Evolutionary conservation across 2,329 filamentous ascomycete species (phyloP), one percentile per base, ranked within the genome.

Genomic region (Neopestalotiopsis rosae): DNA sequence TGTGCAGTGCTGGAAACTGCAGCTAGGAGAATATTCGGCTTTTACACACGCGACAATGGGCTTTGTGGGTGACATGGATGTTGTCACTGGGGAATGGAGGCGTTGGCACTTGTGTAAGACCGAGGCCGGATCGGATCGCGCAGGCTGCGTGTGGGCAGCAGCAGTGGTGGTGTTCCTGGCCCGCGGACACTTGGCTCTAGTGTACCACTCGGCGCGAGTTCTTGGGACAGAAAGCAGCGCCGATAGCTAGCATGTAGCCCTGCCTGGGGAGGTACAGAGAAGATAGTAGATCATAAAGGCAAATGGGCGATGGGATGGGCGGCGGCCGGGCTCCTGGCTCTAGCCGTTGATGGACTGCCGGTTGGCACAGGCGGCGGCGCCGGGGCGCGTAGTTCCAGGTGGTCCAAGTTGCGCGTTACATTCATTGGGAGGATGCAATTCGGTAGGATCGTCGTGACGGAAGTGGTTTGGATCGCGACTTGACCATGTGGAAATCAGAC

Each of bases 401-500:
- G n/a, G 45, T 17, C 17, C 45, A 52, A 17, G 6, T 20, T 20
- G n/a, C 45, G 45, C 6, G 45, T 52, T 52, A 17, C 45, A 20
- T n/a, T 52, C 9, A 3, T 52, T 52, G 45, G 17, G 45, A 52
- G n/a, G 45, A 52, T n/a, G 45, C 17, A 52, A 52, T 10, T 20
- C n/a, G 45, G 45, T 52, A 52, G 45, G 45, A 52, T 52, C 45
- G 45, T 20, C 45, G n/a, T 52, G 45, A 9, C 45, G 45, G 45
- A 52, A n/a, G 45, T 52, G 17, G 45, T 52, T 52, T n/a, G 45
- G 45, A 52, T 24, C 45, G n/a, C n/a, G 45, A 52, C 45, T 52
- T 52, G 45, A 52, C 45, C 45, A 52, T 52, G 45, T 52, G 45
- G 45, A 52, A 52, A 52, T 52, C 45, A 52, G 45, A 52, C 45